These are phyloP conservation scores for Suillus ampliporus DNA, from an alignment of 768 basidiomycete species.

Conservation along the genomic window DNA sequence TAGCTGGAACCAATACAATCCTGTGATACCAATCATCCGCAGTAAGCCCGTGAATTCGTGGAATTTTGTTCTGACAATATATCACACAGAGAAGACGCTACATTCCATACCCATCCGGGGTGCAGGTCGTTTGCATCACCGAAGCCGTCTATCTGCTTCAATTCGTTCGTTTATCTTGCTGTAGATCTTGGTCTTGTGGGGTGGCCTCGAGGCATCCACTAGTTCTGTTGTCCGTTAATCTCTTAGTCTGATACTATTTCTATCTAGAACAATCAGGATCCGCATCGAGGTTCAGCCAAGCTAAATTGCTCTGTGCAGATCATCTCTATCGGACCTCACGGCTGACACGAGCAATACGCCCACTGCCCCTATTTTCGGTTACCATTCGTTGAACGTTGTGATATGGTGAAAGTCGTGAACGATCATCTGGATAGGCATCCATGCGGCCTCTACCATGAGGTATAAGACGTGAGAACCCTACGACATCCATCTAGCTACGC, in stretches of 20 bases:
- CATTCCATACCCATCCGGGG: not conserved
- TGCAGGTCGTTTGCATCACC: not conserved
- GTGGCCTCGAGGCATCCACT: slow-evolving; percentile 6
- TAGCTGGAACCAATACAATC: not conserved
- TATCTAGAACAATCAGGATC: slow-evolving; percentile 1
- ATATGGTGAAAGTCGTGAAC: slow-evolving; percentile 5
- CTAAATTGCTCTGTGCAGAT: not conserved
- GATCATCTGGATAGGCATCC: not conserved
- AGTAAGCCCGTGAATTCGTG: slow-evolving; percentile 1
- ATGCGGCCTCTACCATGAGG: slow-evolving; percentile 7
- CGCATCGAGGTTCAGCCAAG: too few species aligned
- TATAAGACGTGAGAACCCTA: slow-evolving; percentile 3
- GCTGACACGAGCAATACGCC: not conserved
- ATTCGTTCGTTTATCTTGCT: not conserved
- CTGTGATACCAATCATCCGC: not conserved
- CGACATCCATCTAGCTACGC: slow-evolving; percentile 1
- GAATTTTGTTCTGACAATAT: not conserved
- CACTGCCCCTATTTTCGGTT: not conserved
- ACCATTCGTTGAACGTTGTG: slow-evolving; percentile 4
- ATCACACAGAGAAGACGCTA: not conserved
- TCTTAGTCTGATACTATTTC: not conserved
- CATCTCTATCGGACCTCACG: not conserved
- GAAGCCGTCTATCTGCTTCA: not conserved
- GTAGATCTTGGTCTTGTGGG: slow-evolving; percentile 1
- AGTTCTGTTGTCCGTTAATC: not conserved